Evolutionary conservation across 225 moss, liverwort and hornwort genomes (phyloP), one percentile per base, ranked within the genome.

Genomic region (Polytrichum formosum): DNA sequence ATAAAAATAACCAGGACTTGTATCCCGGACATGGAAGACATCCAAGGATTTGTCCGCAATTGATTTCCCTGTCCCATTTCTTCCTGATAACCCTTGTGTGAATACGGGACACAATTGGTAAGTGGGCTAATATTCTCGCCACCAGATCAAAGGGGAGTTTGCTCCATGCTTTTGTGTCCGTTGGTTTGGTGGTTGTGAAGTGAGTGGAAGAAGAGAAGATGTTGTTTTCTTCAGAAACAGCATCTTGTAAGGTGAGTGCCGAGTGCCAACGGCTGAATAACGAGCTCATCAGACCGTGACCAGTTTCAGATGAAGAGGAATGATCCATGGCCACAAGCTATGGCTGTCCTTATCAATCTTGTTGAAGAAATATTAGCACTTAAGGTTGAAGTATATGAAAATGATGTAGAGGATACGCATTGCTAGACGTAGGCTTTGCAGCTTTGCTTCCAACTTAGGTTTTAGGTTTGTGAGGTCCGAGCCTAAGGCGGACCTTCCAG

Each of bases 1-100:
- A 83, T 73, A 85, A 60, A 65, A 83, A 88, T 20, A 88, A 74
- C 85, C 88, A 88, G 63, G 80, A 76, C 19, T 72, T 76, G 64
- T 55, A 18, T 9, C 77, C 67, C 9, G 64, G 35, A 18, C 77
- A 56, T 26, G 72, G 63, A 64, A 77, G 75, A 55, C 77, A 73
- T 53, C 86, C 80, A 74, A 87, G 26, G 27, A 83, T 63, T 25
- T 69, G 66, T 37, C 87, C 83, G 0, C 74, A 64, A n/a, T 78
- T 83, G 30, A 87, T 67, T 54, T 87, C 87, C 22, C 83, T 37
- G 69, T 87, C 81, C 69, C 81, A 81, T 74, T 73, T 74, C 66
- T 75, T 81, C 74, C 81, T 78, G 56, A 87, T 75, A 18, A 82
- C 73, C 69, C 72, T 72, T 27, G 81, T 86, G 33, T 84, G 83